Evolutionary conservation across 176 grass and related monocot species (phyloP).

Genomic region (Alloteropsis semialata): DNA sequence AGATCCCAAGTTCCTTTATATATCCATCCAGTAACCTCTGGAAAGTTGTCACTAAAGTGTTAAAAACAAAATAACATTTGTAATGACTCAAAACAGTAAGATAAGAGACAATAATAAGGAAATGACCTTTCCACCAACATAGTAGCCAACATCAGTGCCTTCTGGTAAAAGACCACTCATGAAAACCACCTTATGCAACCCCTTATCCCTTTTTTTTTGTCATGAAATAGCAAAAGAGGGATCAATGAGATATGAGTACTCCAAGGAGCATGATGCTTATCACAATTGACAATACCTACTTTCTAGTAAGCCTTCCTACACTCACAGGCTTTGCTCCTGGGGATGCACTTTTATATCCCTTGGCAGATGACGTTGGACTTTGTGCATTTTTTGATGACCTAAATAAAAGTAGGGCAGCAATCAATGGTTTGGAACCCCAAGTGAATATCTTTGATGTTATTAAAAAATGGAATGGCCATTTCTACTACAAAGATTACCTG

Average conservation of each 20-base stretch:
- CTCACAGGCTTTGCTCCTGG: conserved; percentile 40
- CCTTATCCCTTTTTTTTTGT: conserved; percentile 55
- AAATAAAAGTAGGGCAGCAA: conserved; percentile 17
- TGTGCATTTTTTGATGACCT: conserved; percentile 36
- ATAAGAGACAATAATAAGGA: background rate
- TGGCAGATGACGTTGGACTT: conserved; percentile 29
- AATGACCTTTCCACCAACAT: conserved; percentile 78
- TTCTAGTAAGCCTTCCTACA: conserved; percentile 61
- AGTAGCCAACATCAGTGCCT: conserved; percentile 76
- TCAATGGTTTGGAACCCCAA: background rate
- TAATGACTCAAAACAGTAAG: background rate
- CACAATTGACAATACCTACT: conserved; percentile 32
- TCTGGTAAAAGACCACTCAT: conserved; percentile 70
- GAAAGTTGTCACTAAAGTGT: conserved; percentile 26
- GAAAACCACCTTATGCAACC: conserved; percentile 73
- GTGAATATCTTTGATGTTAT: background rate
- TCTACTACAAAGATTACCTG: conserved; percentile 35
- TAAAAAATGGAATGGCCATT: conserved; percentile 6
- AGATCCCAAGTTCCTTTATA: conserved; percentile 90
- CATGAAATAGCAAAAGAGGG: conserved; percentile 15
- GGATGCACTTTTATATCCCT: conserved; percentile 38
- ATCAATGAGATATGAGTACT: conserved; percentile 15
- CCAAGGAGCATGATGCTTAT: background rate
- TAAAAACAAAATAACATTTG: conserved; percentile 23
- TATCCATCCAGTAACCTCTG: conserved; percentile 94